These are phyloP conservation scores for Adenanthera pavonina DNA, from an alignment of 306 rosid genomes.

Conservation along the genomic window DNA sequence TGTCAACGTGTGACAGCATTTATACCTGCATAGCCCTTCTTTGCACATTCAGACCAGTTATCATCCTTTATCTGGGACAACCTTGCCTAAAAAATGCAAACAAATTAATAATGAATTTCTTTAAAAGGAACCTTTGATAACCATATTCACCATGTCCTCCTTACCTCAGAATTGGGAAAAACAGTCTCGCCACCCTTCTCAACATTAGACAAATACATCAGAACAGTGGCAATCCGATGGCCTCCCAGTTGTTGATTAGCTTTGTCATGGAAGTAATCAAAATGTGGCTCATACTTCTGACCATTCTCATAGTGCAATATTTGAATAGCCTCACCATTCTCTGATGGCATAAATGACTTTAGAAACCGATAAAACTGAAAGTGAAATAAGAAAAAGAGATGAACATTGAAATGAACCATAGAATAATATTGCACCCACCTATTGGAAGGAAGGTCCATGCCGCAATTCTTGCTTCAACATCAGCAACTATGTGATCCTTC, in stretches of 20 bases:
- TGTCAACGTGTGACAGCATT: constrained; percentile 11
- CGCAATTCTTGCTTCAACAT: constrained; percentile 77
- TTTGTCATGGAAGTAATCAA: constrained; percentile 85
- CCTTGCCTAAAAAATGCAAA: constrained; percentile 52
- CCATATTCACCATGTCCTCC: constrained; percentile 25
- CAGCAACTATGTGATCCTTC: constrained; percentile 75
- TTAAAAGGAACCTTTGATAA: constrained; percentile 13
- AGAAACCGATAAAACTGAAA: not conserved
- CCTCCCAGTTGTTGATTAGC: constrained; percentile 80
- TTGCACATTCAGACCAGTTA: constrained; percentile 76
- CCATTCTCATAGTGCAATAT: constrained; percentile 84
- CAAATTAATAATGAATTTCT: constrained; percentile 21
- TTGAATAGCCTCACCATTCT: constrained; percentile 91
- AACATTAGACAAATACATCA: constrained; percentile 91
- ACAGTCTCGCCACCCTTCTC: constrained; percentile 94
- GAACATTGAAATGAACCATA: constrained; percentile 5
- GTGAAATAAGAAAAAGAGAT: not conserved
- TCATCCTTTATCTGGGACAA: constrained; percentile 58
- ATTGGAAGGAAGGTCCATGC: constrained; percentile 92
- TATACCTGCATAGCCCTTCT: constrained; percentile 83
- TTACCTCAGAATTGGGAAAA: constrained; percentile 83
- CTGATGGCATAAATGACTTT: constrained; percentile 48
- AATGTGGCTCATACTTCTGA: constrained; percentile 93
- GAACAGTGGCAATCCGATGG: constrained; percentile 87
- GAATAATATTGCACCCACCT: constrained; percentile 54